Base-by-base conservation (phyloP, 805 yeast genomes). In the Myxozyma neglecta region DNA sequence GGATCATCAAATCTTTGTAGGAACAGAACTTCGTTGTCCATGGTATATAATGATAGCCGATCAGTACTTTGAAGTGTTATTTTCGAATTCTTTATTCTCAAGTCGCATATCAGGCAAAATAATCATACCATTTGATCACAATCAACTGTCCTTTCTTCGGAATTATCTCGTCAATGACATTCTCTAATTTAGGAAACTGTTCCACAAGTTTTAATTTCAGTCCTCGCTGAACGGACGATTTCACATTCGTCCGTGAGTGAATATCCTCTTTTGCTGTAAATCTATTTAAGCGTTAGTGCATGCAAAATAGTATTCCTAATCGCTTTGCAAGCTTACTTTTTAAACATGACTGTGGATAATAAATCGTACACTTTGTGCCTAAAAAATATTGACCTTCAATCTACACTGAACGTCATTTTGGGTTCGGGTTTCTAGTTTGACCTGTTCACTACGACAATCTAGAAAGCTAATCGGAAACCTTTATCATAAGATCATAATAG, bases 211-310 rank as follows among this genome's bases (percentile, higher is more conserved):
- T 89, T 18, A 88, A 68, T 72, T 89, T 89, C 68, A 93, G 79
- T n/a, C 88, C 87, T 74, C 97, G 83, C 74, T 91, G 97, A n/a
- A 88, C 92, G 1, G 97, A 92, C 0, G 97, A 89, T 75, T 92
- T 92, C 74, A 92, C 87, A 72, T 93, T 93, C 13, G 97, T 86
- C 67, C 94, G 86, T 8, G 97, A 87, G 70, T 90, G 96, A 57
- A 91, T 83, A 72, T 92, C 97, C 46, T 90, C 97, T 67, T 84
- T 86, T 36, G 90, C 82, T 77, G 48, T 47, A 39, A 59, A 59
- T 44, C 68, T 59, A 24, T 24, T 24, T 5, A 5, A 24, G 5
- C 5, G 5, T 24, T 24, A 24, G 29, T 24, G 5, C 5, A 24
- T 24, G 5, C 4, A 24, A 24, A 24, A 24, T 24, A 3, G 4